Evolutionary conservation across 2,329 filamentous ascomycete species (phyloP), one percentile per base, ranked within the genome.

Genomic region (Iodosphaeria phyllophila): DNA sequence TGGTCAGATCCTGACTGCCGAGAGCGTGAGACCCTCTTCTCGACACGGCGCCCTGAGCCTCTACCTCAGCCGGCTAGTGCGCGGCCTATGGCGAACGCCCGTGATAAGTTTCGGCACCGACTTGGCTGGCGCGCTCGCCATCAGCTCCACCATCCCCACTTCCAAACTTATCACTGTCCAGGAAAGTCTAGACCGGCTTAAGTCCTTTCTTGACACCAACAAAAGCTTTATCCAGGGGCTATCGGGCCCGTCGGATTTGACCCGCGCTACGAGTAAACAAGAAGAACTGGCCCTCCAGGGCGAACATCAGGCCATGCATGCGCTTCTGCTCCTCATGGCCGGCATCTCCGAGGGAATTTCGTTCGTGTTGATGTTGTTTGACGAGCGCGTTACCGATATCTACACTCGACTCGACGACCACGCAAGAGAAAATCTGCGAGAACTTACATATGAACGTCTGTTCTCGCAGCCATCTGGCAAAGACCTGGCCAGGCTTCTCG

Each of bases 291-390:
- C 84, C 1, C 59, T 92, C 13, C 86, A 93, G 46, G 86, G 82
- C 9, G 89, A 98, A 48, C 86, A 98, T 44, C 79, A 91, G 38
- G 84, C 84, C 8, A 63, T 98, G 34, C 76, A 89, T 41, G 82
- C 82, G 3, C 56, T 98, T 24, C 69, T 92, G 32, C 73, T 76
- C 34, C 60, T 98, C 13, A 80, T 93, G 47, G 74, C 75, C 27
- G 82, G 82, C 46, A 89, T 93, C 19, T 84, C 89, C 6, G 89
- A 98, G 47, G 89, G 89, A 4, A 92, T 98, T 25, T 92, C 86
- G 0, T 98, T 98, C 39, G 82, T 93, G 4, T 62, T 86, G 13
- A 89, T 93, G 43, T 61, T 98, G 2, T 95, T 95, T 32, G 86
- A 95, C 35, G 86, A 98, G 56, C 72, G 77, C 8, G 73, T 93